These are phyloP conservation scores for Colletotrichum tropicale DNA, from an alignment of 2,329 filamentous ascomycete species.

Conservation along the genomic window DNA sequence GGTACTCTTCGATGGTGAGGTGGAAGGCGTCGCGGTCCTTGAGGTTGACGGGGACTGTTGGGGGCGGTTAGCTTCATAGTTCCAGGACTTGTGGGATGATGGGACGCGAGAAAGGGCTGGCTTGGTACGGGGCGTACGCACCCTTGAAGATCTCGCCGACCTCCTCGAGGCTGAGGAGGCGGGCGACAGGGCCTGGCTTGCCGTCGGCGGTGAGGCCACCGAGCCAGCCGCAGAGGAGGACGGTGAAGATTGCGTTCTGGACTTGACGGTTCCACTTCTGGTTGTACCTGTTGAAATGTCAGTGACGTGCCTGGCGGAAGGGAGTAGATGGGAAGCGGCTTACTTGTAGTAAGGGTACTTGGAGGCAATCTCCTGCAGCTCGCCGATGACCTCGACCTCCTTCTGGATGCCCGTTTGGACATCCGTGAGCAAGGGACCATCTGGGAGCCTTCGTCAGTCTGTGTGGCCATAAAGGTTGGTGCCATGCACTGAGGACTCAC, in stretches of 20 bases:
- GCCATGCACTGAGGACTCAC: constrained; percentile 35
- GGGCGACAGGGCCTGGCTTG: constrained; percentile 59
- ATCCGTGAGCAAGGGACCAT: constrained; percentile 70
- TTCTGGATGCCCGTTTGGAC: constrained; percentile 75
- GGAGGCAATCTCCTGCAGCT: constrained; percentile 76
- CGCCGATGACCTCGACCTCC: constrained; percentile 72
- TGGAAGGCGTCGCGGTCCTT: constrained; percentile 92
- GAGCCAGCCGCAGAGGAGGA: constrained; percentile 73
- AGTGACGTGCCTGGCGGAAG: not conserved
- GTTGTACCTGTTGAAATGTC: constrained; percentile 67
- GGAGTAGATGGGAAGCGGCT: constrained; percentile 11
- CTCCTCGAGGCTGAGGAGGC: constrained; percentile 86
- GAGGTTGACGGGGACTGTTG: constrained; percentile 83
- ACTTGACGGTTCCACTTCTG: constrained; percentile 82
- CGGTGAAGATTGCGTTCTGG: constrained; percentile 73
- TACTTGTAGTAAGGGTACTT: constrained; percentile 96
- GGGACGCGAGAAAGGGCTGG: no score
- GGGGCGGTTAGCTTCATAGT: fast-evolving
- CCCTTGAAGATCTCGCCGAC: constrained; percentile 79
- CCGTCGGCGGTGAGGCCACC: constrained; percentile 68
- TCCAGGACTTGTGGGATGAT: no score
- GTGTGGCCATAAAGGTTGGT: not conserved
- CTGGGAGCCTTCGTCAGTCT: constrained; percentile 77
- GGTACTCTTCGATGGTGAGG: constrained; percentile 95
- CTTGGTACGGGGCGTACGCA: no score